These are phyloP conservation scores for Colletotrichum sp. DNA, from an alignment of 2,329 filamentous ascomycete species.

Conservation along the genomic window DNA sequence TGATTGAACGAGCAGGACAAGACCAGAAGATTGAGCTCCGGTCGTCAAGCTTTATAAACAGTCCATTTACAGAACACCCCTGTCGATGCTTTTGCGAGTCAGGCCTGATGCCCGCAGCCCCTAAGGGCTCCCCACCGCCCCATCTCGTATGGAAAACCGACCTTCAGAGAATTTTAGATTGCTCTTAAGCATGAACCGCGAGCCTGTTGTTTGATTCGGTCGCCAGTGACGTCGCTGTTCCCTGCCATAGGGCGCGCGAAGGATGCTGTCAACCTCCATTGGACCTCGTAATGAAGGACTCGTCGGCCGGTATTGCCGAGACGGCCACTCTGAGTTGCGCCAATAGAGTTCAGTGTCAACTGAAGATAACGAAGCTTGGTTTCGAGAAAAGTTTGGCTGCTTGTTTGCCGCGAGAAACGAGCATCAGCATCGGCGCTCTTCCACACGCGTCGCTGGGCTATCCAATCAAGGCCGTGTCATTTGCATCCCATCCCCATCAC, in stretches of 20 bases:
- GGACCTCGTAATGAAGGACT: neutral
- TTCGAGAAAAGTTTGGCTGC: neutral
- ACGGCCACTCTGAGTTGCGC: neutral
- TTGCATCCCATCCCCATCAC: neutral
- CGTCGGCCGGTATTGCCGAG: neutral
- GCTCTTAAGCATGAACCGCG: constrained; percentile 6
- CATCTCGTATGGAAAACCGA: constrained; percentile 19
- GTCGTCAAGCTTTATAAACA: constrained; percentile 15
- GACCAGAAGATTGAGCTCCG: neutral
- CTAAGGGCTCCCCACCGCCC: constrained; percentile 9
- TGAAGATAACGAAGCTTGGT: neutral
- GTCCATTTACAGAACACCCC: neutral
- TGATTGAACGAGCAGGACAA: neutral
- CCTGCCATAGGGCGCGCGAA: constrained; percentile 1
- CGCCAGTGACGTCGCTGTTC: constrained; percentile 7
- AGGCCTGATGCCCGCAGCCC: neutral
- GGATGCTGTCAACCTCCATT: neutral
- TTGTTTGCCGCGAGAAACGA: neutral
- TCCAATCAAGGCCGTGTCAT: neutral
- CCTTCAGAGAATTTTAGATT: constrained; percentile 16
- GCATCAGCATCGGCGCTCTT: neutral
- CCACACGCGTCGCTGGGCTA: neutral
- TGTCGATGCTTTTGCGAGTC: constrained; percentile 9
- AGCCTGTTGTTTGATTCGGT: neutral
- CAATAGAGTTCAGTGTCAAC: neutral